These are phyloP conservation scores for Cryptosporidium baileyi DNA, from an alignment of 169 alveolate genomes.

Conservation along the genomic window DNA sequence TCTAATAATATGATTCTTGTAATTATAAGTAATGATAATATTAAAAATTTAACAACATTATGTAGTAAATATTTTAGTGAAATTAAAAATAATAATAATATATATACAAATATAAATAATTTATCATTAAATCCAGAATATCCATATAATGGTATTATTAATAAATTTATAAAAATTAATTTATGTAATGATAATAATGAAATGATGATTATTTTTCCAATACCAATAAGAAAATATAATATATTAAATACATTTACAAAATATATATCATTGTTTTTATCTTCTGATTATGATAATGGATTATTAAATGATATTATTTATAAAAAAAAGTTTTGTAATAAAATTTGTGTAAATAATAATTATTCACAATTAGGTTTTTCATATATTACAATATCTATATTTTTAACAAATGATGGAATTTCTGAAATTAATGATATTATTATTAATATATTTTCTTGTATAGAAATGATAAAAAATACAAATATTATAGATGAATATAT, in stretches of 20 bases:
- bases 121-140: conserved; percentile 1
- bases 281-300: background rate
- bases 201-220: conserved; percentile 13
- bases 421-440: background rate
- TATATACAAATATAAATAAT: background rate
- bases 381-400: background rate
- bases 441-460: background rate
- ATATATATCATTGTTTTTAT: background rate
- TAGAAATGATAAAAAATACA: background rate
- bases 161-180: background rate
- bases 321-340: background rate
- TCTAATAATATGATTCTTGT: conserved; percentile 27
- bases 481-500: conserved; percentile 12
- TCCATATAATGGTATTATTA: conserved; percentile 9
- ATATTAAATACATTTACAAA: background rate
- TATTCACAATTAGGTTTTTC: conserved; percentile 29
- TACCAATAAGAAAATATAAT: conserved; percentile 15
- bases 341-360: background rate
- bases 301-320: background rate
- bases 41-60: background rate
- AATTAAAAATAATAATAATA: background rate
- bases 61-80: background rate
- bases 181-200: background rate
- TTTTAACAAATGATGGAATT: background rate
- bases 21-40: background rate